These are phyloP conservation scores for Heritiera fomes DNA, from an alignment of 345 rosid genomes.

Conservation along the genomic window DNA sequence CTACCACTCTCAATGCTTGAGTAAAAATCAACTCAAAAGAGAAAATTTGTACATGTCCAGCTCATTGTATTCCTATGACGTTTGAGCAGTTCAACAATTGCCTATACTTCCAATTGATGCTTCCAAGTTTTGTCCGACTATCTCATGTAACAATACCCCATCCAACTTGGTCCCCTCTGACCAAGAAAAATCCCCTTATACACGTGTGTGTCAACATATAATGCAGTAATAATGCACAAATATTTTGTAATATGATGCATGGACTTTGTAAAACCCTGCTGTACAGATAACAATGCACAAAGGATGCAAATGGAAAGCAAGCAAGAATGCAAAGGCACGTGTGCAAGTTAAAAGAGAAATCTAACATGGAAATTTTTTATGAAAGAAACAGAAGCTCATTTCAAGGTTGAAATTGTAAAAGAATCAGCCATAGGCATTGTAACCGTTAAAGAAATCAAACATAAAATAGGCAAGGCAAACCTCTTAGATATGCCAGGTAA, in stretches of 20 bases:
- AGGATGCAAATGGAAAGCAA: background rate
- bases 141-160: background rate
- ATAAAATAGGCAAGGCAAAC: slow-evolving; percentile 6
- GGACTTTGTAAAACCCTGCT: background rate
- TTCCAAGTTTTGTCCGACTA: background rate
- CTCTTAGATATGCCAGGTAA: slow-evolving; percentile 99
- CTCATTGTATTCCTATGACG: background rate
- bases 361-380: slow-evolving; percentile 27
- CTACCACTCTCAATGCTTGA: background rate
- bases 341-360: background rate
- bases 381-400: background rate
- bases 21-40: background rate
- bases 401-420: background rate
- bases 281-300: background rate
- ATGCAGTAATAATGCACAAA: background rate
- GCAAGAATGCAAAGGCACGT: background rate
- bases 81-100: background rate
- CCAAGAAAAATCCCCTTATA: background rate
- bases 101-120: background rate
- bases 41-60: background rate
- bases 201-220: background rate
- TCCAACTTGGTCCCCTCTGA: background rate
- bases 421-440: slow-evolving; percentile 27
- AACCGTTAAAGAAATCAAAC: background rate
- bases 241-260: background rate